Base-by-base conservation (phyloP, 495 filamentous ascomycete species). In the Annulohypoxylon bovei region DNA sequence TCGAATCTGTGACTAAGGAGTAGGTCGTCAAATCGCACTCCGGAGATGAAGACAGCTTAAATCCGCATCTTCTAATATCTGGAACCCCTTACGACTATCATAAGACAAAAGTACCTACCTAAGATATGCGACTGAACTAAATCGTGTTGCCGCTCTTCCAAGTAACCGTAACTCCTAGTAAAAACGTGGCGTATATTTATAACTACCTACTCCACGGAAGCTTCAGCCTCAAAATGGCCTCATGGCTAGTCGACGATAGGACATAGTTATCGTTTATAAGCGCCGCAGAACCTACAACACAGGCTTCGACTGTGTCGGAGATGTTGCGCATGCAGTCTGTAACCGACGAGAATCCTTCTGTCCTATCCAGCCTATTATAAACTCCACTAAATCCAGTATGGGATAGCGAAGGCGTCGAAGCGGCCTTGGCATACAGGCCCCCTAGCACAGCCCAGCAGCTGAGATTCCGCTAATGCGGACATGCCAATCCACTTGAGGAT, bases 381-480 rank as follows among this genome's bases (percentile, higher is more conserved):
- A 39, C 22, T n/a, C 18, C 11, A 12, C 55, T 61, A 62, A 40
- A 35, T 65, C 68, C 6, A 53, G 47, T 65, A 22, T 0, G 46
- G 62, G 20, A 28, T 61, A 62, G 57, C 44, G 52, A 66, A 27
- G 4, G 23, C 6, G 9, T 52, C 42, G 44, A 66, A 33, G 8
- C 16, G 3, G 9, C 16, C 62, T 67, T 62, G 62, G 62, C 68
- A 20, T 35, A 23, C 37, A 49, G 14, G 27, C 6, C 42, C 47
- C 53, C 35, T 33, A 35, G 59, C 60, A 64, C 54, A 46, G 67
- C 67, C 67, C 61, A 60, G 22, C 12, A 65, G 39, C 44, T 54
- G 62, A 37, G 28, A 55, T 44, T 11, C 52, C 62, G 35, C 68
- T 62, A 65, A 32, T 56, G 39, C 52, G 49, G 32, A 55, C n/a